Percentiles rank a stretch among this genome's conserved stretches.
phyloP scores from a whole-genome alignment of 495 filamentous ascomycete species.

The Penicillium ucsense region DNA sequence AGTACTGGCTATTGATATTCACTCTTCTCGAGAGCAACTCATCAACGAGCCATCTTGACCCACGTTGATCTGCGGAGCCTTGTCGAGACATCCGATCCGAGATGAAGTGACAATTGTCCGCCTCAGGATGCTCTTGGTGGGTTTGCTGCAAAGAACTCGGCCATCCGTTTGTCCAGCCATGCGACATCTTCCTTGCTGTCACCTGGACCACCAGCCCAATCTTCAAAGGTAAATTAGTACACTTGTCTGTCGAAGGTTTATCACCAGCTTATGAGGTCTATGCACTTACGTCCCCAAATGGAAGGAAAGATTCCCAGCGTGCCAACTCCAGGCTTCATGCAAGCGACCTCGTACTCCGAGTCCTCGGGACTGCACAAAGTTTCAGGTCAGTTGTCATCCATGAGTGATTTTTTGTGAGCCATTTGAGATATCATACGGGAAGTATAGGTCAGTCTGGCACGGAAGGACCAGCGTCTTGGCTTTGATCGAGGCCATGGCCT shows the following conservation, averaged over 20 bases:
- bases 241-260: too few species aligned
- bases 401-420: background rate
- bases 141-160: conserved; percentile 34
- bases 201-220: conserved; percentile 55
- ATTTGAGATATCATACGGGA: conserved; percentile 41
- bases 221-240: conserved; percentile 12
- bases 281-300: conserved; percentile 57
- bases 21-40: too few species aligned
- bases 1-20: too few species aligned
- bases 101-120: too few species aligned
- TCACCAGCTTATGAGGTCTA: background rate
- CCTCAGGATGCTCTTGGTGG: background rate
- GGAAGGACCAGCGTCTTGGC: conserved; percentile 58
- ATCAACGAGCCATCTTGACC: too few species aligned
- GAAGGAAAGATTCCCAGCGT: conserved; percentile 47
- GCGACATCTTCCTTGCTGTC: conserved; percentile 53
- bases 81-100: too few species aligned
- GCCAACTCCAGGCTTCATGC: conserved; percentile 53
- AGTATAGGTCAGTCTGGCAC: conserved; percentile 61
- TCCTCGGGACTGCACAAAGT: conserved; percentile 45
- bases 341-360: conserved; percentile 55
- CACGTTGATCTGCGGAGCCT: too few species aligned
- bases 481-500: conserved; percentile 57
- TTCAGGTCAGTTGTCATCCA: conserved; percentile 5
- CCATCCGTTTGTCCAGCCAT: conserved; percentile 55